Evolutionary conservation across 208 protist species (phyloP), one percentile per base, ranked within the genome.

Genomic region (Leishmania martiniquensis): DNA sequence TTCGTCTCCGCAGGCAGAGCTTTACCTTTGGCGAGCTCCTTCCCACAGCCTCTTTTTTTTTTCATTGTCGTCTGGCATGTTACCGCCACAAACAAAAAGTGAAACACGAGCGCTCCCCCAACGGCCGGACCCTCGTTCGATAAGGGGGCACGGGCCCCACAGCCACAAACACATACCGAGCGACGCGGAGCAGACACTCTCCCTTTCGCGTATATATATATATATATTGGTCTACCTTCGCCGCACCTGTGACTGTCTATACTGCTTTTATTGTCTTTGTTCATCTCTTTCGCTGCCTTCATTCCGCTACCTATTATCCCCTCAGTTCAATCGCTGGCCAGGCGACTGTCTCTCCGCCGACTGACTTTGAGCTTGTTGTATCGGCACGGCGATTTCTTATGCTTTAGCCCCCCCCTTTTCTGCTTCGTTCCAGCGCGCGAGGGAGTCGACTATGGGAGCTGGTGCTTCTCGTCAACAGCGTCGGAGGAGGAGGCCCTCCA

Each of bases 371-470:
- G 12, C 47, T 72, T 10, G 4, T 37, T 17, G 1, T n/a, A 9
- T 10, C 1, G n/a, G 6, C 20, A 17, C 39, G 34, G 29, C 32
- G 37, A 1, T 74, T 34, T 47, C n/a, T 68, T 66, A 13, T 7
- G 0, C 34, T 29, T 69, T 20, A 6, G 17, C 49, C 0, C 68
- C 66, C 57, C 49, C 0, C 68, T 72, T 63, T 69, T 57, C 39
- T 78, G 49, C 37, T 39, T 65, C 20, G 15, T 22, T 74, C 25
- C 39, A 49, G 29, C 37, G 44, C 44, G n/a, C 25, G n/a, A 13
- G 13, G 39, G 29, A 10, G 25, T 39, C 17, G 32, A n/a, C 47
- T 0, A 84, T 84, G 80, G 80, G 75, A 52, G 47, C 70, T n/a
- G 80, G 80, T 49, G 29, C 72, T 13, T 84, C 80, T 20, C 74